Conservation (phyloP, 1,284 basidiomycete species). For the Nidula niveotomentosa region DNA sequence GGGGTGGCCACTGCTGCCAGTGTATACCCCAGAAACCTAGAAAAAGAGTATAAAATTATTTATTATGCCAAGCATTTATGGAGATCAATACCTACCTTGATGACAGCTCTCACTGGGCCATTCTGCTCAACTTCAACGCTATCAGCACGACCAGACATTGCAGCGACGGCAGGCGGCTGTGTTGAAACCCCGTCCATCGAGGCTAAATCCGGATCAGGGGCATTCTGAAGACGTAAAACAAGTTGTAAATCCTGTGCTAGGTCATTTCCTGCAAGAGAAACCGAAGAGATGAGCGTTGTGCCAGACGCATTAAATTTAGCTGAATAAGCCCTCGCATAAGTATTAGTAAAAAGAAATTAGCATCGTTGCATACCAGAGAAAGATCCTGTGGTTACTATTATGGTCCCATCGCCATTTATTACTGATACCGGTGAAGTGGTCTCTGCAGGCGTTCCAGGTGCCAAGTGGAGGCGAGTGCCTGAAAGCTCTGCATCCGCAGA, state of each 20-base stretch:
- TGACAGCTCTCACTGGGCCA: conserved; percentile 40
- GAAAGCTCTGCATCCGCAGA: conserved; percentile 23
- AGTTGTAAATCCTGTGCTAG: conserved; percentile 30
- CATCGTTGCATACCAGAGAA: conserved; percentile 26
- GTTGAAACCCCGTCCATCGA: conserved; percentile 22
- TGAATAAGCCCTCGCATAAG: conserved; percentile 6
- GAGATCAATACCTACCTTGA: conserved; percentile 26
- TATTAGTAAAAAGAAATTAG: background rate
- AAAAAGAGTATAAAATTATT: background rate
- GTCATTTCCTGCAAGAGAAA: conserved; percentile 25
- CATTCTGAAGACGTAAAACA: conserved; percentile 33
- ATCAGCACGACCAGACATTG: conserved; percentile 28
- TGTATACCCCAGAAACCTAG: conserved; percentile 38
- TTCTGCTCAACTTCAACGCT: conserved; percentile 33
- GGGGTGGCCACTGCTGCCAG: conserved; percentile 25
- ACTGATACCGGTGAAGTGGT: conserved; percentile 34
- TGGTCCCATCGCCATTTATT: conserved; percentile 16
- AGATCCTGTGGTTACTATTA: conserved; percentile 33
- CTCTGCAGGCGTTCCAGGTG: conserved; percentile 33
- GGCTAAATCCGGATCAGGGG: conserved; percentile 26
- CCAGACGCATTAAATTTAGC: conserved; percentile 34
- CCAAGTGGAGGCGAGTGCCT: conserved; percentile 21
- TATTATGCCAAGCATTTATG: background rate
- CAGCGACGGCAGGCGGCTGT: conserved; percentile 22
- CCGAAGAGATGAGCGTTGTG: conserved; percentile 27